Percentiles rank a stretch among this genome's conserved stretches.
Evolutionary conservation across 2,329 filamentous ascomycete species (phyloP).

Genomic region (Ramularia collo-cygni): DNA sequence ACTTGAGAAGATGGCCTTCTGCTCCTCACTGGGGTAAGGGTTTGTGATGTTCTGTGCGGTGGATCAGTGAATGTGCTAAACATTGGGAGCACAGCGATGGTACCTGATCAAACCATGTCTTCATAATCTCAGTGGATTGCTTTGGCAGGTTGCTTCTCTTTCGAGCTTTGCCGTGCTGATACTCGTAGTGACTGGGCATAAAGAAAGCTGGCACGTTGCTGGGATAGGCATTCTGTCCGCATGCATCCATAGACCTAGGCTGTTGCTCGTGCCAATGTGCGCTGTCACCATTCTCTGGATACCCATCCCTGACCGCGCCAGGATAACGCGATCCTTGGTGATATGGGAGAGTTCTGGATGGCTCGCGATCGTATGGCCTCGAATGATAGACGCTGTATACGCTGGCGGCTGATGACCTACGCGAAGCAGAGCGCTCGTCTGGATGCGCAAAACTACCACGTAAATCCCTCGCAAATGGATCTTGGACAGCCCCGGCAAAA

Average conservation of each 20-base stretch:
- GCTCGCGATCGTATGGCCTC: slow-evolving; percentile 15
- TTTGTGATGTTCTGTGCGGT: slow-evolving; percentile 29
- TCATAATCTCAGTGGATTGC: slow-evolving; percentile 35
- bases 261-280: slow-evolving; percentile 15
- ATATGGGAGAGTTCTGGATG: slow-evolving; percentile 5
- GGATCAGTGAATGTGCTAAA: slow-evolving; percentile 2
- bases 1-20: slow-evolving; percentile 30
- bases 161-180: slow-evolving; percentile 31
- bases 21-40: slow-evolving; percentile 34
- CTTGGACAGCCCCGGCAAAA: slow-evolving; percentile 11
- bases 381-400: slow-evolving; percentile 13
- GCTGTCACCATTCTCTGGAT: slow-evolving; percentile 12
- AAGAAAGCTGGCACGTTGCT: slow-evolving; percentile 21
- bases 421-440: slow-evolving; percentile 10
- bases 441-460: slow-evolving; percentile 15
- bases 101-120: slow-evolving; percentile 34
- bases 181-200: slow-evolving; percentile 32
- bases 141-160: slow-evolving; percentile 34
- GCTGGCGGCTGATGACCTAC: slow-evolving; percentile 13
- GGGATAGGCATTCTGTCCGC: slow-evolving; percentile 16
- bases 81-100: neutral
- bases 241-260: slow-evolving; percentile 8
- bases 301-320: slow-evolving; percentile 8
- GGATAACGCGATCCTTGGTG: slow-evolving; percentile 9
- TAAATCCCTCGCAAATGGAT: slow-evolving; percentile 18